A percentile compares a stretch with the other conserved stretches of the same genome.
Evolutionary conservation across 768 basidiomycete genomes (phyloP).

Genomic region (Lactarius pseudohatsudake): DNA sequence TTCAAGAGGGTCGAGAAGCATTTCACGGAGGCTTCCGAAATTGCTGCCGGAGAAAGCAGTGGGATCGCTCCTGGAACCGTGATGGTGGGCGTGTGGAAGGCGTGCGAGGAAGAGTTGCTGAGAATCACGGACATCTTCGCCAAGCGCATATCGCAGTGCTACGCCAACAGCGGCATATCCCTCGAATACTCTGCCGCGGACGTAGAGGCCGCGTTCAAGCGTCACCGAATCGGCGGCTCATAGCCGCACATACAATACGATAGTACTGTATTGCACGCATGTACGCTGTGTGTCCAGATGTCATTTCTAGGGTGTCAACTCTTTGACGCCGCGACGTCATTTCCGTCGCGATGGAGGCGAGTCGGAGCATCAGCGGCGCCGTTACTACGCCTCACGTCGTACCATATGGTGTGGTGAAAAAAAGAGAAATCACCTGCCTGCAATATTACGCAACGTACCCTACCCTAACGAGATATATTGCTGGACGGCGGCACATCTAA

Average conservation of each 20-base stretch:
- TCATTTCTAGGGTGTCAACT: constrained; percentile 2
- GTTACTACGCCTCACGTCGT: background rate
- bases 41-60: constrained; percentile 51
- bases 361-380: background rate
- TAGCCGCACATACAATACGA: constrained; percentile 21
- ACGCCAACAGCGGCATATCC: constrained; percentile 65
- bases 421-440: background rate
- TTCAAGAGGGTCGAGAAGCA: constrained; percentile 95
- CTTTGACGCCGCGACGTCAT: background rate
- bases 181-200: constrained; percentile 76
- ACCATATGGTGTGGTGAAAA: background rate
- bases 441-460: too few relatives aligned
- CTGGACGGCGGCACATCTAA: too few relatives aligned
- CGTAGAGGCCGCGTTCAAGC: constrained; percentile 75
- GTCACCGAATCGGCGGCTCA: constrained; percentile 45
- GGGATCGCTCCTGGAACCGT: constrained; percentile 61
- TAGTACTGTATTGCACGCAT: background rate
- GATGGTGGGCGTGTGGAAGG: constrained; percentile 84
- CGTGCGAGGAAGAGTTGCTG: constrained; percentile 82
- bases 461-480: too few relatives aligned
- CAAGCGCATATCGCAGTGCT: constrained; percentile 74
- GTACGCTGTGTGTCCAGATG: background rate
- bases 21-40: constrained; percentile 81
- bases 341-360: background rate
- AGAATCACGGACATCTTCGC: constrained; percentile 68